These are phyloP conservation scores for Parachaetomium inaequale DNA, from an alignment of 495 filamentous ascomycete genomes.

Conservation along the genomic window DNA sequence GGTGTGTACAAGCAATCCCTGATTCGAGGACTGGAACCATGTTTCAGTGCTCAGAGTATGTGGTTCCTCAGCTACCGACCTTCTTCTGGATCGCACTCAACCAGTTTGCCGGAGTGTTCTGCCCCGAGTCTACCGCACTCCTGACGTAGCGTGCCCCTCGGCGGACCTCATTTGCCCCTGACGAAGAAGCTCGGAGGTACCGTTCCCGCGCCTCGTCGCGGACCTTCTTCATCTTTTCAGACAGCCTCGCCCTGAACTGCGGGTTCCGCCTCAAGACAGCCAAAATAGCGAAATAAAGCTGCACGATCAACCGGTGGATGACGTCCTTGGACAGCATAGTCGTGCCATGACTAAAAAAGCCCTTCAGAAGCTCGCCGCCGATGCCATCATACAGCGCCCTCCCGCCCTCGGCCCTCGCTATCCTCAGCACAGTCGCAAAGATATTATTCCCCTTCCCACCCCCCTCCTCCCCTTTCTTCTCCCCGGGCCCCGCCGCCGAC, in stretches of 20 bases:
- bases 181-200: constrained; percentile 4
- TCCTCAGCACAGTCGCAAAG: constrained; percentile 58
- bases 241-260: constrained; percentile 20
- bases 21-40: too few species aligned
- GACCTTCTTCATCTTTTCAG: constrained; percentile 12
- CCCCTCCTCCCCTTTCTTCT: constrained; percentile 14
- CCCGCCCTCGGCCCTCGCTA: constrained; percentile 64
- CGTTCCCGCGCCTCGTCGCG: background rate
- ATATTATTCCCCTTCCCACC: constrained; percentile 48
- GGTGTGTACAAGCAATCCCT: too few species aligned
- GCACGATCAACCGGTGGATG: constrained; percentile 71
- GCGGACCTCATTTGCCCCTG: background rate
- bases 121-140: constrained; percentile 14
- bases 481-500: constrained; percentile 29
- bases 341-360: constrained; percentile 81
- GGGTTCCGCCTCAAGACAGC: constrained; percentile 30
- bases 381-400: constrained; percentile 74
- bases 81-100: background rate
- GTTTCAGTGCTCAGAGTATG: background rate
- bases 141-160: background rate
- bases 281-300: constrained; percentile 56
- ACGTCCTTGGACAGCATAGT: constrained; percentile 87
- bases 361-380: constrained; percentile 71
- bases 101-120: constrained; percentile 14
- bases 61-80: background rate